Percentiles rank a stretch among this genome's conserved stretches.
Conservation (phyloP, 2,329 filamentous ascomycete genomes). For the Colletotrichum lupini region DNA sequence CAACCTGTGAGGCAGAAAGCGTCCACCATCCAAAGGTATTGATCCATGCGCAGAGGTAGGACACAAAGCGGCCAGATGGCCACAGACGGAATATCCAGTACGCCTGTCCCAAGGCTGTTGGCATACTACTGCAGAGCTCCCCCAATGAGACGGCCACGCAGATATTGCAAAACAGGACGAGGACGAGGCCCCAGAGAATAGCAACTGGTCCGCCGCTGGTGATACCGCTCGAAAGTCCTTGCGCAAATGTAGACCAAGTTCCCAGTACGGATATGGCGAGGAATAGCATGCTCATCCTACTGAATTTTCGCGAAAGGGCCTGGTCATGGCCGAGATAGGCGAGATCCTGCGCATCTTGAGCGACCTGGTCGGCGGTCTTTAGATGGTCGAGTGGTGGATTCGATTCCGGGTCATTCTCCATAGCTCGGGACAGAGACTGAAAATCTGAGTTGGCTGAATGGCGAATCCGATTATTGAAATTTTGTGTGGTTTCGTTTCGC, state of each 20-base stretch:
- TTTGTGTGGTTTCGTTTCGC: background rate
- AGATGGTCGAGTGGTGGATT: conserved; percentile 3
- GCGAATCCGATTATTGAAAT: background rate
- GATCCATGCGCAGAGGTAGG: conserved; percentile 70
- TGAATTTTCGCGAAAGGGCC: conserved; percentile 58
- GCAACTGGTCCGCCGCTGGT: background rate
- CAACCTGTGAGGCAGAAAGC: conserved; percentile 64
- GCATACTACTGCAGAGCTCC: background rate
- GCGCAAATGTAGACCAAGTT: background rate
- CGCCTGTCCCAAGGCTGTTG: conserved; percentile 67
- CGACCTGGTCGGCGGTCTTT: conserved; percentile 11
- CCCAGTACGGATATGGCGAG: background rate
- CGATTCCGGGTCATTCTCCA: conserved; percentile 17
- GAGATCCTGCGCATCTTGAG: conserved; percentile 50
- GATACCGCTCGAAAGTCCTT: background rate
- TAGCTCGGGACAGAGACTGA: background rate
- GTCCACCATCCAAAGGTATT: conserved; percentile 71
- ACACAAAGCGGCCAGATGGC: conserved; percentile 57
- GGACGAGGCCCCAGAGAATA: background rate
- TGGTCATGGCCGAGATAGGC: conserved; percentile 54
- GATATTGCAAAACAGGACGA: background rate
- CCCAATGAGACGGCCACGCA: background rate
- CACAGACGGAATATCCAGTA: conserved; percentile 64
- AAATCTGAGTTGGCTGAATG: background rate
- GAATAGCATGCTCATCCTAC: conserved; percentile 66